Evolutionary conservation across 2,329 filamentous ascomycete genomes (phyloP), one percentile per base, ranked within the genome.

Genomic region (Chaetomium globosum): DNA sequence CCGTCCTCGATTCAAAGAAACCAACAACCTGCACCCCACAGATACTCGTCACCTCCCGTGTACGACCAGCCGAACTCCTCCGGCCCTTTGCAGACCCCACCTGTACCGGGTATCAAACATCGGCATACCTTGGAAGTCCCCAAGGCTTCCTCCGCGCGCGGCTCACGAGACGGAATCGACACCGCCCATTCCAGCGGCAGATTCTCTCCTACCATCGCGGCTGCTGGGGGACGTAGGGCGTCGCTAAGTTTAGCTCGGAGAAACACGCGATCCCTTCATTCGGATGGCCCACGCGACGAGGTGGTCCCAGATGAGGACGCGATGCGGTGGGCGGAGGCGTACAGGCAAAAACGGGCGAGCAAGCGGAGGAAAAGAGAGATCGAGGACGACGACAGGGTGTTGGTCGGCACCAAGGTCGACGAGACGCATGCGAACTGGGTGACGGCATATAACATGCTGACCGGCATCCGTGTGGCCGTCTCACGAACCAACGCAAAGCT

Each of bases 391-490:
- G 94, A 98, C 73, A 87, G 93, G 68, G 94, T 99, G 10, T 85
- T 98, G 36, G 93, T 99, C 21, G 95, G 95, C 66, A 99, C 92
- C 65, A 98, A 97, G 80, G 95, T 99, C 60, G 95, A 99, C 75
- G 93, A 98, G 80, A 91, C 92, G 73, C 95, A 99, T 77, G 91
- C 92, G 71, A 98, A 98, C 77, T 99, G 91, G 89, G 93, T 96
- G 53, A 97, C 93, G 1, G 95, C 95, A 65, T 99, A 99, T 82
- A 99, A 99, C 79, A 99, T 99, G 95, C 85, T 99, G 80, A 99
- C 95, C 48, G 95, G 95, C 69, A 99, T 99, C 75, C 93, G 95
- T 63, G 97, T 98, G 73, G 93, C 92, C 52, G 95, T 99, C 30
- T 98, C 93, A 69, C 86, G 95, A 73, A 97, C 93, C 64, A 98